phyloP scores from a whole-genome alignment of 1,284 basidiomycete genomes.

The Irpex lacteus region DNA sequence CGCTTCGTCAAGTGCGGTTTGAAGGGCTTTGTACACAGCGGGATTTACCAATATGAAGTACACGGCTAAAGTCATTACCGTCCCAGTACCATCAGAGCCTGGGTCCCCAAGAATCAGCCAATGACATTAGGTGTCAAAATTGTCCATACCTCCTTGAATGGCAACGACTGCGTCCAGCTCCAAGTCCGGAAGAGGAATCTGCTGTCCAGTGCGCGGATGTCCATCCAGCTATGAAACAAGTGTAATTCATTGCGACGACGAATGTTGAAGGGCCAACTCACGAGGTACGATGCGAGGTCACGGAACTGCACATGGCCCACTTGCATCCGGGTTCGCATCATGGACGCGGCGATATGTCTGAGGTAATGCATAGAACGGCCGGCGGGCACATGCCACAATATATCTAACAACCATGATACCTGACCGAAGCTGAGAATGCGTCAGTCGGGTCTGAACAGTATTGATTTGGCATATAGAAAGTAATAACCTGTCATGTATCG shows the following conservation, averaged over 20 bases:
- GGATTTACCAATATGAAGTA: background rate
- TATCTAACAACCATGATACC: constrained; percentile 19
- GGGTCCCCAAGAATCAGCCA: too few relatives aligned
- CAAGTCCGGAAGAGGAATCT: constrained; percentile 10
- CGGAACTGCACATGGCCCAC: background rate
- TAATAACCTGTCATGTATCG: constrained; percentile 15
- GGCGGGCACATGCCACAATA: constrained; percentile 20
- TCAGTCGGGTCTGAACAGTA: background rate
- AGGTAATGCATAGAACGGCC: constrained; percentile 11
- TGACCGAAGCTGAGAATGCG: constrained; percentile 16
- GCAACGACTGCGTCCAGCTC: constrained; percentile 21
- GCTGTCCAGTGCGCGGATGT: constrained; percentile 1
- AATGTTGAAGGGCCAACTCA: constrained; percentile 3
- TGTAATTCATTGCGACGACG: too few relatives aligned
- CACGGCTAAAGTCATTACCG: background rate
- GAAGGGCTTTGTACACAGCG: background rate
- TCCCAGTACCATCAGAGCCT: background rate
- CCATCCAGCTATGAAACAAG: background rate
- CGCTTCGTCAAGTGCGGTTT: background rate
- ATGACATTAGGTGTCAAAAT: too few relatives aligned
- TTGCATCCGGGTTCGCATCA: constrained; percentile 9
- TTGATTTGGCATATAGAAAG: background rate
- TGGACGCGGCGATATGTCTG: constrained; percentile 8
- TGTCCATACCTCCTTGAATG: constrained; percentile 18
- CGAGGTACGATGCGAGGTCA: constrained; percentile 19